These are phyloP conservation scores for Sphagnum magellanicum DNA, from an alignment of 228 moss, liverwort and hornwort species.

Conservation along the genomic window DNA sequence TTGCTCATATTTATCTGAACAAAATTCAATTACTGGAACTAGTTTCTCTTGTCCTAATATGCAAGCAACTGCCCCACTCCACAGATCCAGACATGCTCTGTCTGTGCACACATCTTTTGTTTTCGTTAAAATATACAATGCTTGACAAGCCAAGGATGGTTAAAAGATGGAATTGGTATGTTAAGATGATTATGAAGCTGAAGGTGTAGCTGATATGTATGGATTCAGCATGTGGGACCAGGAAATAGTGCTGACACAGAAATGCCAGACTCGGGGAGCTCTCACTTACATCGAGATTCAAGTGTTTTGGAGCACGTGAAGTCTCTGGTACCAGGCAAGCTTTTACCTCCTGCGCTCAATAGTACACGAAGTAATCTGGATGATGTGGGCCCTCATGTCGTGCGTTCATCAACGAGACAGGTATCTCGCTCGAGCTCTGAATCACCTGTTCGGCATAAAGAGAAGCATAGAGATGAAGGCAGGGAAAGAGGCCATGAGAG, in stretches of 20 bases:
- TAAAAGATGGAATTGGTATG: no score
- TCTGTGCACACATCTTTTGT: no score
- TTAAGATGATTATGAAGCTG: no score
- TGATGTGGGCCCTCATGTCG: slow-evolving; percentile 21
- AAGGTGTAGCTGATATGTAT: no score
- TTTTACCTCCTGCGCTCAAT: slow-evolving; percentile 35
- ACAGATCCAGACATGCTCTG: no score
- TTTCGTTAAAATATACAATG: no score
- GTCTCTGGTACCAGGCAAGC: slow-evolving; percentile 19
- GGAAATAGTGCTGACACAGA: slow-evolving; percentile 36
- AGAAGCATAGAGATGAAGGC: slow-evolving; percentile 32
- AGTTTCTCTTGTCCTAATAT: no score
- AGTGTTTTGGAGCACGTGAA: slow-evolving; percentile 24
- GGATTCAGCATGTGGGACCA: slow-evolving; percentile 19
- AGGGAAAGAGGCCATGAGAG: slow-evolving; percentile 30
- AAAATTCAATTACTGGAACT: no score
- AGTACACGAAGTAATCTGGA: slow-evolving; percentile 35
- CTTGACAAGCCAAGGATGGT: no score
- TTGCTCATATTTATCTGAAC: no score
- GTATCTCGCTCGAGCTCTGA: slow-evolving; percentile 57
- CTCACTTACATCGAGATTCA: slow-evolving; percentile 22
- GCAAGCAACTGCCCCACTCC: no score
- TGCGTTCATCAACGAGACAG: slow-evolving; percentile 21
- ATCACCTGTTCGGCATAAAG: slow-evolving; percentile 51
- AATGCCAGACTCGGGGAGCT: slow-evolving; percentile 25